These are phyloP conservation scores for Lentinula guzmanii DNA, from an alignment of 768 basidiomycete species.

Conservation along the genomic window DNA sequence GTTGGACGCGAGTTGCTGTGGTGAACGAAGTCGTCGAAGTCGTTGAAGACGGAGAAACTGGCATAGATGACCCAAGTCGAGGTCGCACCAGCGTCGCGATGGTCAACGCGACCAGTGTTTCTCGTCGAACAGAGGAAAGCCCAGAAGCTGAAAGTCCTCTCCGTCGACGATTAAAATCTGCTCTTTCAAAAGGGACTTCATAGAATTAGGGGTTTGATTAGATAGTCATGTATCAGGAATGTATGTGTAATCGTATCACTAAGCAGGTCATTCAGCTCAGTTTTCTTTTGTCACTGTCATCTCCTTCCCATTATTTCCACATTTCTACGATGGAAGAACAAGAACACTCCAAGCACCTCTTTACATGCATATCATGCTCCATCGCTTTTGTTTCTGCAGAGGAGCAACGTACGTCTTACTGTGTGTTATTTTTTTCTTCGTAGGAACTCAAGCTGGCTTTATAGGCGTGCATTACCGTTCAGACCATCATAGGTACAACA, in stretches of 20 bases:
- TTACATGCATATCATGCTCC: conserved; percentile 77
- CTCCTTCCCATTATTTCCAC: not conserved
- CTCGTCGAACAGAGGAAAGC: not conserved
- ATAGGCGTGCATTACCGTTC: conserved; percentile 84
- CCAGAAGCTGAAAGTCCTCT: conserved; percentile 5
- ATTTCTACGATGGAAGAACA: conserved; percentile 18
- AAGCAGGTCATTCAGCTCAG: conserved; percentile 9
- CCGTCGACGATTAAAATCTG: conserved; percentile 7
- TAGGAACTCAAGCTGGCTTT: conserved; percentile 5
- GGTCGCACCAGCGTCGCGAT: not conserved
- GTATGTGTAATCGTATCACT: not conserved
- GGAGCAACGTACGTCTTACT: conserved; percentile 64
- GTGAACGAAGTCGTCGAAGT: conserved; percentile 67
- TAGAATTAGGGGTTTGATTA: not conserved
- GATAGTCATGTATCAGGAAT: not conserved
- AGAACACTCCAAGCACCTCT: conserved; percentile 16
- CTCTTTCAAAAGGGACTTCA: not conserved
- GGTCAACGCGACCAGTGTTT: not conserved
- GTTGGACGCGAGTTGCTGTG: conserved; percentile 83
- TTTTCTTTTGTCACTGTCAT: not conserved
- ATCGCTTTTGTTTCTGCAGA: conserved; percentile 81
- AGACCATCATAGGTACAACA: conserved; percentile 96
- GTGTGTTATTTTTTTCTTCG: not conserved
- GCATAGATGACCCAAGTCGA: conserved; percentile 12
- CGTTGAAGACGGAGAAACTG: conserved; percentile 33